Base-by-base conservation (phyloP, 2,329 filamentous ascomycete species). In the Aspergillus jensenii region DNA sequence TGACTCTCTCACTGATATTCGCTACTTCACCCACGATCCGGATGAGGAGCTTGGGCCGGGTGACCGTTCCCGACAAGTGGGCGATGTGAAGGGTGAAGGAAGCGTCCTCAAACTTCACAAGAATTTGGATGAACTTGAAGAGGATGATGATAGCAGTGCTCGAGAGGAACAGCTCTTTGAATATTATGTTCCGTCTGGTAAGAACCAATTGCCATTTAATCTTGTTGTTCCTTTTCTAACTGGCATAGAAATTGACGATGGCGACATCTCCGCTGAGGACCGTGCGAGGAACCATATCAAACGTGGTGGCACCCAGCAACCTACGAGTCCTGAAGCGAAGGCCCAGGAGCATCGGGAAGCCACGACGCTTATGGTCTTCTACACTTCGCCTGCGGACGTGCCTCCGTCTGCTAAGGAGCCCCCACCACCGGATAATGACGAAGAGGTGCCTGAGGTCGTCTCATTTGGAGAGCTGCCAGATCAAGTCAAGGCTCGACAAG, bases 41-140 rank as follows among this genome's bases (percentile, higher is more conserved):
- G 83, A 86, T 9, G 86, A 88, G 68, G 85, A 88, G 62, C 71
- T 84, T 56, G 82, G 81, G 15, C 83, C 84, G 47, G 81, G 82
- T 44, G 82, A 83, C 58, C 85, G 81, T 64, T 79, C 84, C 63
- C 81, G 82, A 47, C 84, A 87, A 67, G 81, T 81, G 12, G 80
- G 79, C 23, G 85, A 88, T 66, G 80, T 85, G 48, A 83, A 82
- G 55, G 83, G 84, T 39, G 86, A 82, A 69, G 79, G 79, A 39
- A 77, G 78, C 62, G 77, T 78, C 43, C 74, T 82, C 41, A 81
- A 80, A 64, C 73, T 79, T 49, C 79, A 81, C 59, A 75, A 82
- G 62, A 82, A 84, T 52, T 72, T 84, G 66, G 82, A 84, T 59
- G 81, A 84, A 46, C 74, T 84, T 11, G 81, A 84, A 44, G 84